Evolutionary conservation across 805 yeast genomes (phyloP), one percentile per base, ranked within the genome.

Genomic region (Komagataella phaffii): DNA sequence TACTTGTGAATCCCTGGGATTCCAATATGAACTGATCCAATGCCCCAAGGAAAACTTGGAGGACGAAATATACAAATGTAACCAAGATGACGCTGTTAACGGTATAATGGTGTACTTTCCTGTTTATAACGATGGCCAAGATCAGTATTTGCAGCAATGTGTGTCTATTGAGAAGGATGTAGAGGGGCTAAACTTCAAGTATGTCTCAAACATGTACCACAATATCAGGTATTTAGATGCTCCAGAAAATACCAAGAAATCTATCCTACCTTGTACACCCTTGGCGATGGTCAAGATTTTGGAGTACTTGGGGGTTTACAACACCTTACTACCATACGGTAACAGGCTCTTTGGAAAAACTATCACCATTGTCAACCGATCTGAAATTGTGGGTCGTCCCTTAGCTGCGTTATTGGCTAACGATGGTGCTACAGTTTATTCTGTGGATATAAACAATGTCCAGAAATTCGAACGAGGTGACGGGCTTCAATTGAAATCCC

Each of bases 51-150:
- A 93, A 57, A 84, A 82, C 40, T 73, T 93, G 54, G 99, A 93
- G 65, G 89, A 83, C 58, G 82, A 80, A 36, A 80, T 93, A 54
- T 77, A 89, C 48, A 80, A 77, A 46, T 96, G 98, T 53, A 93
- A 93, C 64, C 71, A 73, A 24, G 91, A 90, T 61, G 79, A 76
- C 52, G 58, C 64, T 0, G 87, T 91, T 45, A 83, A 89, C 63
- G 99, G 98, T 21, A 93, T 93, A 57, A 89, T 93, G 86, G 91
- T 93, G 14, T 93, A 93, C 66, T 93, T 91, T 77, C 99, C 99
- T 0, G 98, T 93, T 2, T 93, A 88, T 67, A 96, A 96, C 3
- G 87, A 88, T 63, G 79, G 87, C 53, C 98, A 93, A 68, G 99
- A 93, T 67, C 96, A 87, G 67, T 93, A 93, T 65, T 68, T 93